phyloP scores from a whole-genome alignment of 2,329 filamentous ascomycete species.

The Ophiostoma triangulosporum region DNA sequence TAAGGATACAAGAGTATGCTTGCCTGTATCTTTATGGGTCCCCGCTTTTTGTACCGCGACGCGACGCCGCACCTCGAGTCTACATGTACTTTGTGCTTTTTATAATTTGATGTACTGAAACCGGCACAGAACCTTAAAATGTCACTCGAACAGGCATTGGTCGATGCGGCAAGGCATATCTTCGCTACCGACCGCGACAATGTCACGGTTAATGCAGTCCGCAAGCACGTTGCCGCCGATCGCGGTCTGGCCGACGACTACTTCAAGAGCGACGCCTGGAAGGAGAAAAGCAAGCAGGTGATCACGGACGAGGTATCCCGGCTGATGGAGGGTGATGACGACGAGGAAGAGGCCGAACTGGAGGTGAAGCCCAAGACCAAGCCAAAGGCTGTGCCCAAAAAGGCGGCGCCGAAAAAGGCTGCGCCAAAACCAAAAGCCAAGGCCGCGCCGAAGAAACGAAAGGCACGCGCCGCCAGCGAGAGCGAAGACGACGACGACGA shows the following conservation, averaged over 20 bases:
- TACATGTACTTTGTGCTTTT: neutral
- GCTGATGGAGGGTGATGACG: conserved; percentile 8
- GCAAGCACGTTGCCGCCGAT: conserved; percentile 18
- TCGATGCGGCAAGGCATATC: conserved; percentile 31
- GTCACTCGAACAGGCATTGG: conserved; percentile 30
- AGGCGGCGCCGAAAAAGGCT: neutral
- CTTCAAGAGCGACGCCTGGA: conserved; percentile 35
- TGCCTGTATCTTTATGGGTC: too few species aligned
- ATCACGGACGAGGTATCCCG: conserved; percentile 41
- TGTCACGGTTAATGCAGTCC: conserved; percentile 44
- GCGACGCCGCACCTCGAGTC: neutral
- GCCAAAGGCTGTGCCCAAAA: neutral
- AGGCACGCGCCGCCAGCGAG: neutral
- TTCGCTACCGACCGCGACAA: conserved; percentile 30
- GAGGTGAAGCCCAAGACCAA: neutral
- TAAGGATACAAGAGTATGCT: too few species aligned
- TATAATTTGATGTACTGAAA: neutral
- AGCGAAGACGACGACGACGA: neutral
- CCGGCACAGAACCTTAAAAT: neutral
- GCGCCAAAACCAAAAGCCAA: neutral
- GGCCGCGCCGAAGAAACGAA: neutral
- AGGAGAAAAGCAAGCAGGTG: conserved; percentile 42
- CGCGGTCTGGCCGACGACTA: conserved; percentile 32
- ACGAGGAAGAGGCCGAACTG: conserved; percentile 1
- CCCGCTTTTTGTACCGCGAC: neutral